phyloP scores from a whole-genome alignment of 768 basidiomycete genomes.

The Suillus subalutaceus region DNA sequence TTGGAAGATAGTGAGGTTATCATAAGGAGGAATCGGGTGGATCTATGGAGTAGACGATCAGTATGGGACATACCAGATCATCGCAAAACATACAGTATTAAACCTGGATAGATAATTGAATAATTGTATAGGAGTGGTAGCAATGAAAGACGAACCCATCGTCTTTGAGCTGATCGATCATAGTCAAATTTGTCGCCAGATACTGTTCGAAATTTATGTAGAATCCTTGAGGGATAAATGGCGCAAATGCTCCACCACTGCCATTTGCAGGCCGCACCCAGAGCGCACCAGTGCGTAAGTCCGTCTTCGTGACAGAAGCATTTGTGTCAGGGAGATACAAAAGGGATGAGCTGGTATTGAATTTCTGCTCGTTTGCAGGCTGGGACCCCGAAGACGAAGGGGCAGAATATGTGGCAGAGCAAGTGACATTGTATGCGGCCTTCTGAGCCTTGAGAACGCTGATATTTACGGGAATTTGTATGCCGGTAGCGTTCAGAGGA shows the following conservation, averaged over 20 bases:
- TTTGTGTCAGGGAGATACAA: constrained; percentile 44
- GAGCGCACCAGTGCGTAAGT: constrained; percentile 47
- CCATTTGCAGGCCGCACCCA: constrained; percentile 38
- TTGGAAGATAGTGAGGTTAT: constrained; percentile 46
- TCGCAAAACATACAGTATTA: constrained; percentile 24
- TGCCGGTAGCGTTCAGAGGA: constrained; percentile 40
- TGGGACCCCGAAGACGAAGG: constrained; percentile 7
- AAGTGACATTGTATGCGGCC: constrained; percentile 36
- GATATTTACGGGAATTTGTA: constrained; percentile 39
- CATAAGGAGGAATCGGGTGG: constrained; percentile 72
- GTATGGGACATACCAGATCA: neutral
- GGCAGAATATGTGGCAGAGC: constrained; percentile 33
- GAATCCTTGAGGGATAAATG: constrained; percentile 72
- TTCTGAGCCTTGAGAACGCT: constrained; percentile 30
- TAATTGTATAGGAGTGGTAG: neutral
- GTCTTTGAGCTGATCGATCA: constrained; percentile 58
- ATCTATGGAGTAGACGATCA: constrained; percentile 45
- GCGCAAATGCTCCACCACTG: constrained; percentile 30
- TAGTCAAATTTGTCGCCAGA: constrained; percentile 52
- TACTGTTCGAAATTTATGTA: constrained; percentile 65
- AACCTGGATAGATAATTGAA: constrained; percentile 14
- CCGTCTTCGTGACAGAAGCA: constrained; percentile 50
- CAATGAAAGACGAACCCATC: constrained; percentile 45
- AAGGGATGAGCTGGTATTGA: constrained; percentile 34
- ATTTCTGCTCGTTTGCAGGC: constrained; percentile 27